Percentiles rank a stretch among this genome's conserved stretches.
Evolutionary conservation across 768 basidiomycete genomes (phyloP).

Genomic region (Dioszegia crocea): DNA sequence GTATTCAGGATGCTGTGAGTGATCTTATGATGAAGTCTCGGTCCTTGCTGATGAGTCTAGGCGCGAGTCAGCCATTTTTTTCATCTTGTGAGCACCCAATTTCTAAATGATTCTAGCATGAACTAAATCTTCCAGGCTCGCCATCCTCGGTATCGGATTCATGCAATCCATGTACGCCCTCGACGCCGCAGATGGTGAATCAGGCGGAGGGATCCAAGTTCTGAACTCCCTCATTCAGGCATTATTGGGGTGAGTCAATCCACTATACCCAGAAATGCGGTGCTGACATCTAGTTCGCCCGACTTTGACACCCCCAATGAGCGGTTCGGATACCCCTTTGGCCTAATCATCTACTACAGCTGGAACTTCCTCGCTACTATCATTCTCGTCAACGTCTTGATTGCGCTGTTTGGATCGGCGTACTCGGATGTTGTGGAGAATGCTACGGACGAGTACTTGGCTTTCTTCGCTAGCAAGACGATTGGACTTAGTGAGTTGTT

Average conservation of each 20-base stretch:
- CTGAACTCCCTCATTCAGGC: slow-evolving; percentile 72
- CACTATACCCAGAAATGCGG: neutral
- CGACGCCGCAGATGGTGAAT: slow-evolving; percentile 80
- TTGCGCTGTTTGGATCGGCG: slow-evolving; percentile 90
- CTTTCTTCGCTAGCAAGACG: slow-evolving; percentile 86
- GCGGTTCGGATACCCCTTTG: slow-evolving; percentile 52
- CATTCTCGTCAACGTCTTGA: slow-evolving; percentile 84
- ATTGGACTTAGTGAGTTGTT: slow-evolving; percentile 37
- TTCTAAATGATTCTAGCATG: too few species aligned
- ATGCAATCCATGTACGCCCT: slow-evolving; percentile 80
- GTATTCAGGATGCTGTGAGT: slow-evolving; percentile 74
- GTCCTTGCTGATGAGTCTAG: slow-evolving; percentile 17
- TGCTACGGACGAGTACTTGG: slow-evolving; percentile 82
- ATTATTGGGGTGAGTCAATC: slow-evolving; percentile 63
- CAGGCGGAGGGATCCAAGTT: slow-evolving; percentile 58
- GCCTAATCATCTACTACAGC: slow-evolving; percentile 73
- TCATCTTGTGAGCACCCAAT: slow-evolving; percentile 61
- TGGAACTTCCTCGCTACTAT: slow-evolving; percentile 82
- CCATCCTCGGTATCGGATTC: slow-evolving; percentile 78
- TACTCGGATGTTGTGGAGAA: slow-evolving; percentile 72
- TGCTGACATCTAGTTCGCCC: slow-evolving; percentile 34
- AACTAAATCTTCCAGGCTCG: slow-evolving; percentile 56
- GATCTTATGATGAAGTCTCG: neutral
- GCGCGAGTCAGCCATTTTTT: slow-evolving; percentile 85
- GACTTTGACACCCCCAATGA: slow-evolving; percentile 47